Conservation (phyloP, 371 early-diverging fungal species). For the Synchytrium microbalum region DNA sequence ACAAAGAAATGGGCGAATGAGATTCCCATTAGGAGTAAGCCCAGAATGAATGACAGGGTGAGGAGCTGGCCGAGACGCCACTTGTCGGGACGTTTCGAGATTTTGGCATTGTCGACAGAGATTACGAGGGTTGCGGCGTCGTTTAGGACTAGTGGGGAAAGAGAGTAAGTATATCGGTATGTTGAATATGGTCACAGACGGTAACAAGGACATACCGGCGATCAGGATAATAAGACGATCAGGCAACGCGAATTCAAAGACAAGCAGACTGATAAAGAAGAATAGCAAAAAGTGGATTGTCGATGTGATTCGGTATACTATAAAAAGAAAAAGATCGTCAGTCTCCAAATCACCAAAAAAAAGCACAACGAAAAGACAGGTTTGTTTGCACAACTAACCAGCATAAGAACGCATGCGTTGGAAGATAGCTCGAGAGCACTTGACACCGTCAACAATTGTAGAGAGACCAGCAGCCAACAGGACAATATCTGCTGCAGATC, state of each 20-base stretch:
- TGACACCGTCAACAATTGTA: slow-evolving; percentile 57
- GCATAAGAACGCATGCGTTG: slow-evolving; percentile 53
- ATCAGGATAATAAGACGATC: slow-evolving; percentile 1
- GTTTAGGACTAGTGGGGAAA: background rate
- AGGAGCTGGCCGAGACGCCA: slow-evolving; percentile 7
- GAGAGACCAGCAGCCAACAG: slow-evolving; percentile 68
- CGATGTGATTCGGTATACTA: slow-evolving; percentile 23
- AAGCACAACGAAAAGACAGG: no score
- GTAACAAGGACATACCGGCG: background rate
- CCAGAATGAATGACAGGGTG: background rate
- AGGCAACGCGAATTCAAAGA: background rate
- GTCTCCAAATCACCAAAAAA: background rate
- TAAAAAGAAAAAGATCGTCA: no score
- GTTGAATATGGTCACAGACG: no score
- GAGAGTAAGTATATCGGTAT: no score
- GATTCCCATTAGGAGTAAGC: background rate
- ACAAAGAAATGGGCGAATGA: slow-evolving; percentile 6
- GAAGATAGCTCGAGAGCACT: slow-evolving; percentile 58
- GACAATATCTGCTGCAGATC: slow-evolving; percentile 90
- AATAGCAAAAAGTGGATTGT: slow-evolving; percentile 22
- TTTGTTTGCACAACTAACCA: background rate
- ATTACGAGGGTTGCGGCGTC: slow-evolving; percentile 4
- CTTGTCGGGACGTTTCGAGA: slow-evolving; percentile 4
- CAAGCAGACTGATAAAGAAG: slow-evolving; percentile 5
- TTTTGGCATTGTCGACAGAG: background rate